Base-by-base conservation (phyloP, 2,329 filamentous ascomycete species). In the Penicillium sp. region DNA sequence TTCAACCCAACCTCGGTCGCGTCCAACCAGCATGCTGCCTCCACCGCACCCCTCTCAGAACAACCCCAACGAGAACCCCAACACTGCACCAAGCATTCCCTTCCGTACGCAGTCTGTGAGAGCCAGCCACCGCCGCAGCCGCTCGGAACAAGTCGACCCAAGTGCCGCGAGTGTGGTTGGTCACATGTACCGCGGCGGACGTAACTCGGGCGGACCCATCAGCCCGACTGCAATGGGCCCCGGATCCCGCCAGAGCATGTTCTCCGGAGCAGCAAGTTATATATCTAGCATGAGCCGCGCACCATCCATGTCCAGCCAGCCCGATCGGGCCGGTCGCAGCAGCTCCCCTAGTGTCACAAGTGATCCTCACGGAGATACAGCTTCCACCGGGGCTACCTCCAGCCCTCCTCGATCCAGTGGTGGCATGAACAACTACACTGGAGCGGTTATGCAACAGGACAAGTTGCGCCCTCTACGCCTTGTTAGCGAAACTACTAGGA, bases 171-270 rank as follows among this genome's bases (percentile, higher is more conserved):
- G 82, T 56, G 83, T 96, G 31, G 87, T 96, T 46, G 90, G 90
- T 65, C 91, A 92, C 72, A 96, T 96, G 89, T 95, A 95, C 77
- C 87, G 87, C 67, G 88, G 88, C 67, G 88, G 88, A 15, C 83
- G 74, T 21, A 72, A 73, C 46, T 76, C 75, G 7, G 71, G 73
- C 15, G 82, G 88, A 23, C 80, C 69, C 48, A 76, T 77, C 79
- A 85, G 72, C 76, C 85, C 64, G 76, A 86, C 72, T 18, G 55
- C 70, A 5, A 69, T 76, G 60, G 72, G 71, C 8, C 71, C 71
- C 35, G 71, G 70, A n/a, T 73, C 71, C 4, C 71, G 72, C 8
- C 72, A 75, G 52, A 74, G 70, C 50, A 65, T 74, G 54, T 74
- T 76, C 54, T 72, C 71, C 6, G 68, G 69, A 25, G 47, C 79